A percentile compares a stretch with the other conserved stretches of the same genome.
phyloP scores from a whole-genome alignment of 805 yeast genomes.

The Schwanniomyces sp. region DNA sequence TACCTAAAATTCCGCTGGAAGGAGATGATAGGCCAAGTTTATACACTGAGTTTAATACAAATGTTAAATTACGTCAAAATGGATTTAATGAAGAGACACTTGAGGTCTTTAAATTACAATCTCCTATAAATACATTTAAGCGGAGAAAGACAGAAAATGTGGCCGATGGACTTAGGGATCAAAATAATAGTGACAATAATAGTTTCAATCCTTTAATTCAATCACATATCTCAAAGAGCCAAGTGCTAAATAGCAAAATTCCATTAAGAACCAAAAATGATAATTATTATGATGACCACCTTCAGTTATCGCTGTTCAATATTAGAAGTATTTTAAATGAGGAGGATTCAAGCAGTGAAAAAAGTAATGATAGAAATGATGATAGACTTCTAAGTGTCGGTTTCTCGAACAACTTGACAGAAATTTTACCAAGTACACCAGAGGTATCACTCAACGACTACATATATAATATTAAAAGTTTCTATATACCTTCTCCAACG shows the following conservation, averaged over 20 bases:
- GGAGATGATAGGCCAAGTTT: background rate
- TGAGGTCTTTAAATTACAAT: background rate
- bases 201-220: background rate
- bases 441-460: background rate
- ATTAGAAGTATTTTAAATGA: background rate
- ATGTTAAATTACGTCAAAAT: background rate
- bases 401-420: background rate
- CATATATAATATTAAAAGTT: slow-evolving; percentile 16
- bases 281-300: too few species aligned
- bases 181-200: background rate
- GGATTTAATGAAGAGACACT: background rate
- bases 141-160: background rate
- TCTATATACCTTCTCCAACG: slow-evolving; percentile 26
- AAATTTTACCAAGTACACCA: background rate
- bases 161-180: too few species aligned
- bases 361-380: slow-evolving; percentile 2
- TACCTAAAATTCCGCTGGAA: background rate
- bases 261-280: too few species aligned
- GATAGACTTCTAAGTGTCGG: background rate
- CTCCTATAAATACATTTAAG: background rate
- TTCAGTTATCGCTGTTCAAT: background rate
- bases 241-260: too few species aligned
- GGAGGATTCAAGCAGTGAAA: slow-evolving; percentile 5
- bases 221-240: background rate
- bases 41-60: background rate